phyloP scores from a whole-genome alignment of 768 basidiomycete genomes.

The Imleria badia region DNA sequence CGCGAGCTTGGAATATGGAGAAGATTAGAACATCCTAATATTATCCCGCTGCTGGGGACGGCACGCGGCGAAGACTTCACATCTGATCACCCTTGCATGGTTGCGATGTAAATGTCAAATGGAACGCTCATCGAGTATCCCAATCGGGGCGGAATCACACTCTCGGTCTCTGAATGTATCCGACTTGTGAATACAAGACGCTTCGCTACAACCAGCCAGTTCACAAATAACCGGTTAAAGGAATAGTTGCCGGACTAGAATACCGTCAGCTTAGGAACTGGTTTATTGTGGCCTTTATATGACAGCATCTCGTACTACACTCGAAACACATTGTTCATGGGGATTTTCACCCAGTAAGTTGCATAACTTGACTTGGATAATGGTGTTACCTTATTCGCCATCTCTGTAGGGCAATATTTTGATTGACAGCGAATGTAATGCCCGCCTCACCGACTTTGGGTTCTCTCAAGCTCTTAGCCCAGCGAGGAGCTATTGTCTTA shows the following conservation, averaged over 20 bases:
- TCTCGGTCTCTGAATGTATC: no score
- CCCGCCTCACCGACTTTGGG: constrained; percentile 5
- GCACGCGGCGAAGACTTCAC: neutral
- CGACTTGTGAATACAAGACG: no score
- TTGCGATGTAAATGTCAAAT: no score
- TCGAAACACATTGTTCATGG: neutral
- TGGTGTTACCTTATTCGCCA: neutral
- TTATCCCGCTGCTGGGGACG: constrained; percentile 5
- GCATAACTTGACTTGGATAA: neutral
- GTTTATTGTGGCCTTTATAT: neutral
- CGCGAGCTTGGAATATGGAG: constrained; percentile 10
- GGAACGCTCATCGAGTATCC: no score
- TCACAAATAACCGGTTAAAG: neutral
- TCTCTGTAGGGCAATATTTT: neutral
- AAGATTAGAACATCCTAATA: constrained; percentile 5
- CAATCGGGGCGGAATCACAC: no score
- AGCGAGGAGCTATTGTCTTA: neutral
- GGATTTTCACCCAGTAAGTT: constrained; percentile 6
- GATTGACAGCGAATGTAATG: neutral
- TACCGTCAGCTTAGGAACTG: neutral
- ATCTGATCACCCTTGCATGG: neutral
- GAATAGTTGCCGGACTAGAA: neutral
- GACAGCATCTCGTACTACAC: neutral
- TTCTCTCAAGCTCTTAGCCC: neutral
- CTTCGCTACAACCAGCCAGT: no score